Evolutionary conservation across 1,139 yeast species (phyloP).

Genomic region (Geotrichum australiense): DNA sequence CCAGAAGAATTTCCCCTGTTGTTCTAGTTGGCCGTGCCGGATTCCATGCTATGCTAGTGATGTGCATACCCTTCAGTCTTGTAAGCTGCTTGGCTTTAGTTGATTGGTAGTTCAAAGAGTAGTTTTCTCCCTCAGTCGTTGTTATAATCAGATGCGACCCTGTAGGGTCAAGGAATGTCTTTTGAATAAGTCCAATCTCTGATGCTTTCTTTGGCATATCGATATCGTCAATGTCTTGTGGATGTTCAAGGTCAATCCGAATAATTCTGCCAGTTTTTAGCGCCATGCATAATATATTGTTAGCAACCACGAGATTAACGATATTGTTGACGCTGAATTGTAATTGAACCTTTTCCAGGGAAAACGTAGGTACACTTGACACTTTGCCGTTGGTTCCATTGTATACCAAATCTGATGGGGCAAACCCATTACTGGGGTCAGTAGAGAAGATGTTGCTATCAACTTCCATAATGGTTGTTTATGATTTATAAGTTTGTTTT

Average conservation of each 20-base stretch:
- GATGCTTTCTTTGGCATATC: slow-evolving; percentile 30
- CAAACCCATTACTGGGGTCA: slow-evolving; percentile 16
- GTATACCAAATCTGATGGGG: slow-evolving; percentile 9
- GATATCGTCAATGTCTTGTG: slow-evolving; percentile 44
- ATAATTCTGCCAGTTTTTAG: slow-evolving; percentile 41
- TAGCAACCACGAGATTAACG: slow-evolving; percentile 40
- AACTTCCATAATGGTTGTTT: slow-evolving; percentile 8
- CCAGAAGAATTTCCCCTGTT: slow-evolving; percentile 46
- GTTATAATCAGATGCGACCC: slow-evolving; percentile 47
- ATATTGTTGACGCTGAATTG: slow-evolving; percentile 45
- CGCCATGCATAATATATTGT: slow-evolving; percentile 45
- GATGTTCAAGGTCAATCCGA: slow-evolving; percentile 48
- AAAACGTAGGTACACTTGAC: slow-evolving; percentile 28
- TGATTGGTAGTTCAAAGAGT: slow-evolving; percentile 38
- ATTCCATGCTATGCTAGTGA: slow-evolving; percentile 42
- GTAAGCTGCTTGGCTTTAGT: slow-evolving; percentile 36
- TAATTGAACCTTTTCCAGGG: slow-evolving; percentile 49
- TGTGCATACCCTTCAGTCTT: slow-evolving; percentile 39
- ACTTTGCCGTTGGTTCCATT: slow-evolving; percentile 15
- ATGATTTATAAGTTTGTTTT: too few relatives aligned
- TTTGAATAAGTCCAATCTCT: slow-evolving; percentile 32
- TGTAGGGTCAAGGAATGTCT: slow-evolving; percentile 42
- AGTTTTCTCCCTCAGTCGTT: slow-evolving; percentile 42
- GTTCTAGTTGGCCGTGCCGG: slow-evolving; percentile 34
- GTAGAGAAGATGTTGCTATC: slow-evolving; percentile 9